Percentiles rank a stretch among this genome's conserved stretches.
Conservation (phyloP, 495 filamentous ascomycete species). For the Neohortaea acidophila region DNA sequence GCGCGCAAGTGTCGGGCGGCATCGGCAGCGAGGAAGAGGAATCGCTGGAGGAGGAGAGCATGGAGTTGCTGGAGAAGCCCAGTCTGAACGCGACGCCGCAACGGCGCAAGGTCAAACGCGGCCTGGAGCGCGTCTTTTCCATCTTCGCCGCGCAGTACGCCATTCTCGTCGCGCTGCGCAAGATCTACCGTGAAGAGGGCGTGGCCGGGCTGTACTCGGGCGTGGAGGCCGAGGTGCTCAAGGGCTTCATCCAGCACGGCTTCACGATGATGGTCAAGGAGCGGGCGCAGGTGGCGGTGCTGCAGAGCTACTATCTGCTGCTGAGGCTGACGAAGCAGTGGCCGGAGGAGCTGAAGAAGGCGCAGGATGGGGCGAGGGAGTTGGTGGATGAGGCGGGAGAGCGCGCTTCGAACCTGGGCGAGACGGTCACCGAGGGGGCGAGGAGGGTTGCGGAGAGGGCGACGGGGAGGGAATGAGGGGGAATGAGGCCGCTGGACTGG, state of each 20-base stretch:
- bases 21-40: constrained; percentile 8
- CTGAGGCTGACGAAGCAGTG: constrained; percentile 24
- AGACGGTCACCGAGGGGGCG: constrained; percentile 2
- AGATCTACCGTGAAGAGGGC: constrained; percentile 54
- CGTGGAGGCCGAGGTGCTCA: constrained; percentile 58
- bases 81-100: background rate
- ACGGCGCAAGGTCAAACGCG: constrained; percentile 8
- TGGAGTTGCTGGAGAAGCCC: constrained; percentile 1
- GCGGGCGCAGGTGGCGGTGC: constrained; percentile 54
- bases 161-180: constrained; percentile 46
- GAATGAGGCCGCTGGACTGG: too few species aligned
- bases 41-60: constrained; percentile 3
- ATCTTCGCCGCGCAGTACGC: constrained; percentile 27
- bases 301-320: constrained; percentile 46
- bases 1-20: constrained; percentile 39
- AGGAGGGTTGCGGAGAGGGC: background rate
- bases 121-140: constrained; percentile 9
- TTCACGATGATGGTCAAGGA: constrained; percentile 86
- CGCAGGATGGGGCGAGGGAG: constrained; percentile 7
- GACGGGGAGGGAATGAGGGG: background rate
- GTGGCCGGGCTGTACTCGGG: constrained; percentile 60
- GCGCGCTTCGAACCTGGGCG: constrained; percentile 5
- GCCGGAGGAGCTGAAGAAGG: constrained; percentile 20
- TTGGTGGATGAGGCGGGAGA: constrained; percentile 7
- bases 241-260: constrained; percentile 75